Evolutionary conservation across 352 stramenopile genomes (phyloP).

Genomic region (Phytophthora rubi): DNA sequence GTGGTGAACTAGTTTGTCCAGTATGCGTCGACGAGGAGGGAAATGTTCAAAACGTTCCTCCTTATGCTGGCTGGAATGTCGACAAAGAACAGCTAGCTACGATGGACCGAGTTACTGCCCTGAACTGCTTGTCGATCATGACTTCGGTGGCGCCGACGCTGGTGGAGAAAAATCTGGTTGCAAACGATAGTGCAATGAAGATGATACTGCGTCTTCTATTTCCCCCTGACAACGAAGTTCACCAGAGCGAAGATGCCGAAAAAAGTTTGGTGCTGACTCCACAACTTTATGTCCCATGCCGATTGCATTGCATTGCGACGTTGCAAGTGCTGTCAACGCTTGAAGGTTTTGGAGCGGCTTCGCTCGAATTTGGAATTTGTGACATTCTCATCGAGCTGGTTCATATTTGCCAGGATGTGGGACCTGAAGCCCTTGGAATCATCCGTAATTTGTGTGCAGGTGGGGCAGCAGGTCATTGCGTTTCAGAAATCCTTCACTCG

Average conservation of each 20-base stretch:
- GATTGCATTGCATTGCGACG: constrained; percentile 65
- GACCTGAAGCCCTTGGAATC: constrained; percentile 58
- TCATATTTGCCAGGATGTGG: constrained; percentile 64
- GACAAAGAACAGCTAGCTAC: constrained; percentile 53
- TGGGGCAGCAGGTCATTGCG: constrained; percentile 49
- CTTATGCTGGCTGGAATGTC: constrained; percentile 70
- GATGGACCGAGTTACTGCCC: constrained; percentile 58
- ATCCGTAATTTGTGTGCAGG: constrained; percentile 74
- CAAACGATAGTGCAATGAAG: constrained; percentile 67
- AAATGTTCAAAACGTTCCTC: constrained; percentile 37
- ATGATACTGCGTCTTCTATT: constrained; percentile 79
- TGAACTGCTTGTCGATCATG: constrained; percentile 72
- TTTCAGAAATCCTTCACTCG: constrained; percentile 72
- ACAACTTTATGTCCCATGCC: constrained; percentile 70
- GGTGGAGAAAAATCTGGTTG: constrained; percentile 65
- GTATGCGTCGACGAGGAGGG: constrained; percentile 40
- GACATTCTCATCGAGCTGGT: constrained; percentile 83
- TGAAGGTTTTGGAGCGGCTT: constrained; percentile 54
- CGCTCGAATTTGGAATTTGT: constrained; percentile 70
- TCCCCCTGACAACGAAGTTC: constrained; percentile 78
- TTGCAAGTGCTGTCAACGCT: constrained; percentile 65
- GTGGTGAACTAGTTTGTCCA: constrained; percentile 52
- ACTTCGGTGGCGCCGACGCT: constrained; percentile 59
- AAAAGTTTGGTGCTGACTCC: constrained; percentile 57
- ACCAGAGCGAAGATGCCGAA: constrained; percentile 61